These are phyloP conservation scores for Hypoxylon cercidicola DNA, from an alignment of 495 filamentous ascomycete genomes.

Conservation along the genomic window DNA sequence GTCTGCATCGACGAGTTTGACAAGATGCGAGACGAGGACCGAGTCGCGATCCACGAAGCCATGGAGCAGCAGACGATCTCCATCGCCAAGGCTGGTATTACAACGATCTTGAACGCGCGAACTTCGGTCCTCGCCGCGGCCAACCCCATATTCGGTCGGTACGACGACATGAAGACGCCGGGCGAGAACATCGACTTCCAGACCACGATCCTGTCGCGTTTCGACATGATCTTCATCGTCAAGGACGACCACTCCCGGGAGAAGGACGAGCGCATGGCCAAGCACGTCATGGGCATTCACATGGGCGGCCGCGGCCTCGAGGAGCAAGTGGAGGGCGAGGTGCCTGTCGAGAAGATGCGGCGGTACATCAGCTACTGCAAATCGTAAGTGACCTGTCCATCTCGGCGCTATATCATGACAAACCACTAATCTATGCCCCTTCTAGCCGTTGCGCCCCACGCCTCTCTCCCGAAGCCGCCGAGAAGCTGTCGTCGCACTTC, in stretches of 20 bases:
- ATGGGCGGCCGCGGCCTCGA: constrained; percentile 91
- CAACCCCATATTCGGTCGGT: constrained; percentile 97
- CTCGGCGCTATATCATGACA: not conserved
- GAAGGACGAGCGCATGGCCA: constrained; percentile 92
- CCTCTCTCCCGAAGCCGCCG: constrained; percentile 89
- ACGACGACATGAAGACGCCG: constrained; percentile 96
- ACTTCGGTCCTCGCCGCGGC: constrained; percentile 96
- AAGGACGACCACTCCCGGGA: constrained; percentile 91
- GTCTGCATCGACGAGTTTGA: constrained; percentile 99
- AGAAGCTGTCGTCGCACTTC: constrained; percentile 97
- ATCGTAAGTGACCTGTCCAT: constrained; percentile 66
- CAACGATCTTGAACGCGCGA: constrained; percentile 95
- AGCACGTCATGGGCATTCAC: constrained; percentile 97
- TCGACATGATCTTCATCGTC: constrained; percentile 99
- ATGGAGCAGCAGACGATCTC: constrained; percentile 99
- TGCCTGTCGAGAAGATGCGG: constrained; percentile 96
- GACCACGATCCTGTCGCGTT: constrained; percentile 96
- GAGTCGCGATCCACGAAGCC: constrained; percentile 99
- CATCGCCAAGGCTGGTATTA: constrained; percentile 98
- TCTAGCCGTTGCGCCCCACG: constrained; percentile 88
- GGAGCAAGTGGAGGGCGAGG: constrained; percentile 84
- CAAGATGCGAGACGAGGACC: constrained; percentile 99
- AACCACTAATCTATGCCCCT: constrained; percentile 48
- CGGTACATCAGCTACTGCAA: constrained; percentile 98
- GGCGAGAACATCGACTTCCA: constrained; percentile 99